Evolutionary conservation across 1,139 yeast genomes (phyloP), one percentile per base, ranked within the genome.

Genomic region (Zygosaccharomyces sapae): DNA sequence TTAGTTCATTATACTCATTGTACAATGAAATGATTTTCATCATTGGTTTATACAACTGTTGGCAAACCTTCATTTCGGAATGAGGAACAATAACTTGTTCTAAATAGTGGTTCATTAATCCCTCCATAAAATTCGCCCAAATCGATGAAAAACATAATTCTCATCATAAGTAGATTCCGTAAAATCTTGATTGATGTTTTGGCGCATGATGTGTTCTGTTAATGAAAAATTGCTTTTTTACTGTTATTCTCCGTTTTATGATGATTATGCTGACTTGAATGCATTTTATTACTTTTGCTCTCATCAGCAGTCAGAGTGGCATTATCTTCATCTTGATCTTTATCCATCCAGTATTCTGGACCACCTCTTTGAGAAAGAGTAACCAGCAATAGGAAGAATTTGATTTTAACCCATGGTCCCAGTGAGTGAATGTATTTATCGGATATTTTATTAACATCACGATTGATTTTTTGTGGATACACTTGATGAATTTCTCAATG

Each of bases 81-180:
- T 56, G 59, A 3, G 69, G 69, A 3, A 65, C 65, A 29, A 66
- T 66, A 5, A 62, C 57, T 41, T 59, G 59, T 38, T 66, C 68
- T 50, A 66, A 45, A 46, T 65, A 65, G 46, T 66, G 69, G 41
- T 66, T 66, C 13, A 66, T 66, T 40, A 66, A 46, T 5, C 69
- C 69, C 46, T 66, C 69, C 68, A 65, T 66, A 42, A 66, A 66
- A 43, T 66, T 65, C 3, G 69, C 69, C 69, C 69, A 66, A 16
- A 65, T 63, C 2, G 68, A 62, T 8, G 68, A 63, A 48, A 63
- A 1, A 66, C 66, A 43, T 63, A 62, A 43, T 66, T 63, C 45
- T 64, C 67, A 45, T 64, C 67, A 41, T 61, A 59, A 3, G 56
- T 49, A 3, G 55, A 39, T 50, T 65, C 67, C 5, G 55, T 59